Conservation (phyloP, 495 filamentous ascomycete species). For the Daldinia concentrica region DNA sequence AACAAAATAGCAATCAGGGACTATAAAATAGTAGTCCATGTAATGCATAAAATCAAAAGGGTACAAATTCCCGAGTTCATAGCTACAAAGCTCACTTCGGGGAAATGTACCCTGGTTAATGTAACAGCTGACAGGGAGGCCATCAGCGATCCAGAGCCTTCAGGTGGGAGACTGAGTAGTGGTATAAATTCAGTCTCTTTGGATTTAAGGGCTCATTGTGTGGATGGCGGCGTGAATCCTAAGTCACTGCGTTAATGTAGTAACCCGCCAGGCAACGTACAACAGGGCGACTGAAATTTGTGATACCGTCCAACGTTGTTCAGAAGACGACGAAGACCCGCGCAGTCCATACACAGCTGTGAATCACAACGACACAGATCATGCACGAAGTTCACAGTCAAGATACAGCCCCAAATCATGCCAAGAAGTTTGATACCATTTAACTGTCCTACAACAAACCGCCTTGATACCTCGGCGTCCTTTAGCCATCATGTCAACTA, state of each 20-base stretch:
- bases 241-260: neutral
- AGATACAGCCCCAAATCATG: neutral
- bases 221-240: neutral
- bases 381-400: neutral
- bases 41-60: neutral
- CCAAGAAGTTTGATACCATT: neutral
- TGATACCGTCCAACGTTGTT: slow-evolving; percentile 13
- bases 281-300: slow-evolving; percentile 1
- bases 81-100: neutral
- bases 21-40: neutral
- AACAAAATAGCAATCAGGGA: neutral
- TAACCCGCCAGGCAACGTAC: slow-evolving; percentile 1
- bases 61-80: neutral
- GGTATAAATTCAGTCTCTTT: neutral
- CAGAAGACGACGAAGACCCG: slow-evolving; percentile 13
- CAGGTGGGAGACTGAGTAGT: neutral
- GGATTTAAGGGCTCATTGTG: neutral
- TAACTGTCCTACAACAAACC: neutral
- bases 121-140: neutral
- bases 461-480: neutral
- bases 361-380: slow-evolving; percentile 11
- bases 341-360: slow-evolving; percentile 6
- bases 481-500: slow-evolving; percentile 8
- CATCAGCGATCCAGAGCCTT: neutral
- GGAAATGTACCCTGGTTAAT: neutral